These are phyloP conservation scores for Obelidium mucronatum DNA, from an alignment of 192 early-diverging fungal genomes.

Conservation along the genomic window DNA sequence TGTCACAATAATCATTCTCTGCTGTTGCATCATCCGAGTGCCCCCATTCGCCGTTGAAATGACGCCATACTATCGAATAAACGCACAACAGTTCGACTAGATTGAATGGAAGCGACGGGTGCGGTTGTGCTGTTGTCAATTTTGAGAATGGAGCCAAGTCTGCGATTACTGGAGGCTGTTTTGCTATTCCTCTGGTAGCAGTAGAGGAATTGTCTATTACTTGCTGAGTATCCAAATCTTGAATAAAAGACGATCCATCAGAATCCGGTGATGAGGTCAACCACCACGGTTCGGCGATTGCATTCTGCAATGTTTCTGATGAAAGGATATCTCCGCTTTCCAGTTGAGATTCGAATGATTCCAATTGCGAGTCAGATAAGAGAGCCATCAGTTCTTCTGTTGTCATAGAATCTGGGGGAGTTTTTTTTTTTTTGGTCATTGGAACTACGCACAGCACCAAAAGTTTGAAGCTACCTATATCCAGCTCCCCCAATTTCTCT, in stretches of 20 bases:
- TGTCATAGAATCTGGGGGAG: no score
- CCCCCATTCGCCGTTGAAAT: conserved; percentile 21
- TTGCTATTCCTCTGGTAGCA: no score
- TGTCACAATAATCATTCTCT: no score
- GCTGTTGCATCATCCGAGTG: no score
- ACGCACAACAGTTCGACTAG: conserved; percentile 19
- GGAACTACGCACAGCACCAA: conserved; percentile 12
- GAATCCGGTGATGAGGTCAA: no score
- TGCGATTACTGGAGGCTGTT: not conserved
- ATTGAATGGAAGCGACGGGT: conserved; percentile 19
- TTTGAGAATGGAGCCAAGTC: conserved; percentile 21
- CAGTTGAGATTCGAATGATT: conserved; percentile 9
- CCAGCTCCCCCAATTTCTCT: conserved; percentile 8
- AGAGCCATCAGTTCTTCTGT: conserved; percentile 5
- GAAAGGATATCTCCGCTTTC: not conserved
- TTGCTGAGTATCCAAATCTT: no score
- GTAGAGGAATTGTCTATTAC: no score
- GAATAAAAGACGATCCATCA: no score
- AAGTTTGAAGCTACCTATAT: no score
- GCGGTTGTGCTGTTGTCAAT: conserved; percentile 7
- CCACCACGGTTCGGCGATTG: conserved; percentile 25
- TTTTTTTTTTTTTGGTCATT: no score
- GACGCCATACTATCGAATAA: conserved; percentile 23
- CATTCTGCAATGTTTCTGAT: not conserved
- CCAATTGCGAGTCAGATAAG: conserved; percentile 6